Percentiles rank a stretch among this genome's conserved stretches.
Evolutionary conservation across 805 yeast species (phyloP).

Genomic region (Candida morakotiae): DNA sequence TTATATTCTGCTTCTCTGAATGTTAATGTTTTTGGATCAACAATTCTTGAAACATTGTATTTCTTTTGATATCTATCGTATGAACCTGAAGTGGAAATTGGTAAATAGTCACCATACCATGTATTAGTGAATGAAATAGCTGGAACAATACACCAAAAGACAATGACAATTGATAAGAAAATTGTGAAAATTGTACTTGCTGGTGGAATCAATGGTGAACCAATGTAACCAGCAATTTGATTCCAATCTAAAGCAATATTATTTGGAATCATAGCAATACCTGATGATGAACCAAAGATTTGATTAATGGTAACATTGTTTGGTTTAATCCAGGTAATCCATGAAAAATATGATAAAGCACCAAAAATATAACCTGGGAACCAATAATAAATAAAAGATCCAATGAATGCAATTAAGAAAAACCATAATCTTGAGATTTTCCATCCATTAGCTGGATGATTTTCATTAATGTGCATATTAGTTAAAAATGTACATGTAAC

Average conservation of each 20-base stretch:
- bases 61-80: constrained; percentile 47
- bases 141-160: constrained; percentile 53
- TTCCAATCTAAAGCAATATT: constrained; percentile 69
- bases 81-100: constrained; percentile 44
- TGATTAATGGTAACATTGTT: constrained; percentile 57
- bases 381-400: constrained; percentile 51
- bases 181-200: constrained; percentile 46
- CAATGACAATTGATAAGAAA: constrained; percentile 36
- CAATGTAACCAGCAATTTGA: constrained; percentile 51
- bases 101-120: constrained; percentile 59
- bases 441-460: constrained; percentile 60
- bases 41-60: constrained; percentile 49
- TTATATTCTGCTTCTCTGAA: constrained; percentile 48
- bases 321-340: constrained; percentile 67
- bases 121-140: constrained; percentile 51
- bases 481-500: constrained; percentile 55
- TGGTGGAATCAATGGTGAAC: constrained; percentile 66
- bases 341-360: constrained; percentile 57
- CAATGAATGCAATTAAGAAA: constrained; percentile 38
- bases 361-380: constrained; percentile 58
- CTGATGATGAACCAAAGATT: constrained; percentile 58
- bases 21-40: constrained; percentile 33
- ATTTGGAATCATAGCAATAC: constrained; percentile 62
- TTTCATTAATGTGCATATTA: constrained; percentile 48
- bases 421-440: constrained; percentile 48